Percentiles rank a stretch among this genome's conserved stretches.
These are phyloP conservation scores for Neurospora sp. DNA, from an alignment of 495 filamentous ascomycete genomes.

Conservation along the genomic window DNA sequence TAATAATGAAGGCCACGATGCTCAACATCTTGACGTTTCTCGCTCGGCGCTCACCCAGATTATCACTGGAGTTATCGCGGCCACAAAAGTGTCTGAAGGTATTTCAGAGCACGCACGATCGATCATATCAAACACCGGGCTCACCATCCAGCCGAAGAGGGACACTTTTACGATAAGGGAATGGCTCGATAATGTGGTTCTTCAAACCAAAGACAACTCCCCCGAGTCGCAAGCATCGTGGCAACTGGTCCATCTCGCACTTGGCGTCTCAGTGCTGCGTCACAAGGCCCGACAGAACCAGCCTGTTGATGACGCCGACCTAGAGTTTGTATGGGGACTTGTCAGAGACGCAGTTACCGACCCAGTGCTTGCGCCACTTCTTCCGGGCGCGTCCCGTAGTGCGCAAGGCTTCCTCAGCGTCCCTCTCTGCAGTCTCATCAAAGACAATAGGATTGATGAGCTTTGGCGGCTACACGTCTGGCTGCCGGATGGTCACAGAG, in stretches of 20 bases:
- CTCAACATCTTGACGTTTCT: background rate
- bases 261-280: background rate
- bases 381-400: constrained; percentile 13
- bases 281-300: background rate
- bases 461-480: constrained; percentile 19
- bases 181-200: background rate
- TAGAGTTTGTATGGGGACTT: constrained; percentile 1
- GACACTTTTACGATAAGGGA: background rate
- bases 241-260: background rate
- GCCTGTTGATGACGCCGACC: background rate
- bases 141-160: background rate
- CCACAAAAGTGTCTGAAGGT: background rate
- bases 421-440: constrained; percentile 16
- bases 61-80: background rate
- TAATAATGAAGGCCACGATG: background rate
- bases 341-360: background rate
- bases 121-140: background rate
- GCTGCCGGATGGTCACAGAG: constrained; percentile 11
- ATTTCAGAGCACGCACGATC: background rate
- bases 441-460: constrained; percentile 15
- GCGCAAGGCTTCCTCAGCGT: constrained; percentile 17
- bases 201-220: background rate
- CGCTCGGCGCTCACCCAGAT: background rate
- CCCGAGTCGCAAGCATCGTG: background rate
- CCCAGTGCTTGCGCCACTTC: background rate